Percentiles rank a stretch among this genome's conserved stretches.
These are phyloP conservation scores for Spergularia marina DNA, from an alignment of 148 eudicot species.

Conservation along the genomic window DNA sequence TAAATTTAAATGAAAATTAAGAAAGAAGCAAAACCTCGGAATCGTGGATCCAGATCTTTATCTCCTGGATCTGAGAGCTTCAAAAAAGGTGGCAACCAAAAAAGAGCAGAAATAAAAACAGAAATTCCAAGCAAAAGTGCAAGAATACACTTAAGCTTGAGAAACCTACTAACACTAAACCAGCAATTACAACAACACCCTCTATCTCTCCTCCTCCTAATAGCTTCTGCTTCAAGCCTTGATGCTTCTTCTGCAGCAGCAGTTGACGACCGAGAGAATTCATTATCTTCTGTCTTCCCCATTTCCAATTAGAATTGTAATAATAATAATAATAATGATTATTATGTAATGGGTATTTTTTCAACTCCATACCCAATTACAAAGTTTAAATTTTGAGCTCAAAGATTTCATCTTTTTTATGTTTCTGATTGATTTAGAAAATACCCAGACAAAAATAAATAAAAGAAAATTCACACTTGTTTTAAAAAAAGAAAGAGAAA, in stretches of 20 bases:
- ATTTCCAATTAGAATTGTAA: constrained; percentile 21
- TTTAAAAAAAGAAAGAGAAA: constrained; percentile 18
- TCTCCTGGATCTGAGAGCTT: constrained; percentile 51
- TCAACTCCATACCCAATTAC: constrained; percentile 33
- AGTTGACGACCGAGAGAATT: constrained; percentile 28
- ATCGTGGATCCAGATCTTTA: constrained; percentile 73
- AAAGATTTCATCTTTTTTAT: constrained; percentile 26
- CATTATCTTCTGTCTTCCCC: constrained; percentile 47
- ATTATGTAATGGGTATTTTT: constrained; percentile 20
- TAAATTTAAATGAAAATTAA: background rate
- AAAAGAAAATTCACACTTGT: background rate
- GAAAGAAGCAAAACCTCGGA: constrained; percentile 39
- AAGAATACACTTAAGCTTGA: constrained; percentile 63
- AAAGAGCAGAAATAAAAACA: constrained; percentile 68
- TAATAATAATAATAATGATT: background rate
- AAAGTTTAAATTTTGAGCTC: constrained; percentile 27
- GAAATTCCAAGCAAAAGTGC: constrained; percentile 68
- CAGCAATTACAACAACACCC: constrained; percentile 24
- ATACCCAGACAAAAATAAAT: background rate
- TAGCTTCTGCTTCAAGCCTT: constrained; percentile 21
- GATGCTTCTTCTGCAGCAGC: constrained; percentile 29
- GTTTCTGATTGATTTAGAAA: background rate
- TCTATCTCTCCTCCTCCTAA: constrained; percentile 23
- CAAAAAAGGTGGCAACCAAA: constrained; percentile 82
- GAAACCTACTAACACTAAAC: constrained; percentile 27